Conservation (phyloP, 495 filamentous ascomycete species). For the Collariella sp. region DNA sequence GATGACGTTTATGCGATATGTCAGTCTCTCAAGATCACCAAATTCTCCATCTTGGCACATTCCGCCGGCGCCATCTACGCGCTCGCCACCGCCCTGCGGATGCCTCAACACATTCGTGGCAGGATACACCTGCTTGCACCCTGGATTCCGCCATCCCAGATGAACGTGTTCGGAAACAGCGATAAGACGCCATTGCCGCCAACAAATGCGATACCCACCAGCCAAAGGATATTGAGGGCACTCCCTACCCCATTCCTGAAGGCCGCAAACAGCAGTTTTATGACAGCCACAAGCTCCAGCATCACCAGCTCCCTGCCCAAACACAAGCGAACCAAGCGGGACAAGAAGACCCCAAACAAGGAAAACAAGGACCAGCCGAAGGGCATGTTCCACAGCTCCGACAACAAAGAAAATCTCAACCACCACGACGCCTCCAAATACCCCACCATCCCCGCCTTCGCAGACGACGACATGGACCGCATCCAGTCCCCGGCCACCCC, state of each 20-base stretch:
- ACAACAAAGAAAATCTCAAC: slow-evolving; percentile 39
- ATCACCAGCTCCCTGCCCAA: slow-evolving; percentile 72
- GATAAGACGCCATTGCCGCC: slow-evolving; percentile 61
- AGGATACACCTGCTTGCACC: slow-evolving; percentile 92
- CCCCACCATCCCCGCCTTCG: slow-evolving; percentile 12
- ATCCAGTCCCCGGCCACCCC: slow-evolving; percentile 23
- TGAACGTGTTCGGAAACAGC: slow-evolving; percentile 66
- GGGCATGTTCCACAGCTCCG: slow-evolving; percentile 25
- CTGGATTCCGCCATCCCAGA: slow-evolving; percentile 98
- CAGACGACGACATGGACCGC: slow-evolving; percentile 33
- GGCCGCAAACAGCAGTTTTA: slow-evolving; percentile 89
- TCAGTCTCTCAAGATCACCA: slow-evolving; percentile 82
- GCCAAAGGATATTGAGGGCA: slow-evolving; percentile 82
- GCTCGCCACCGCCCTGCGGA: slow-evolving; percentile 86
- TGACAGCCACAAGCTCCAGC: slow-evolving; percentile 83
- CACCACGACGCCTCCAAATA: slow-evolving; percentile 16
- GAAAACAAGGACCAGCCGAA: slow-evolving; percentile 26
- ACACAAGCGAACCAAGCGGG: slow-evolving; percentile 49
- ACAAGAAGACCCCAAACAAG: slow-evolving; percentile 33
- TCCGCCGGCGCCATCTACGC: slow-evolving; percentile 97
- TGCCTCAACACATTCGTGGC: slow-evolving; percentile 92
- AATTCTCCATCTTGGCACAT: slow-evolving; percentile 96
- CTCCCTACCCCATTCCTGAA: slow-evolving; percentile 88
- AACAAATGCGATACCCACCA: slow-evolving; percentile 76
- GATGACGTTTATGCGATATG: slow-evolving; percentile 96